Evolutionary conservation across 768 basidiomycete species (phyloP).

Genomic region (Amyloporia xantha): DNA sequence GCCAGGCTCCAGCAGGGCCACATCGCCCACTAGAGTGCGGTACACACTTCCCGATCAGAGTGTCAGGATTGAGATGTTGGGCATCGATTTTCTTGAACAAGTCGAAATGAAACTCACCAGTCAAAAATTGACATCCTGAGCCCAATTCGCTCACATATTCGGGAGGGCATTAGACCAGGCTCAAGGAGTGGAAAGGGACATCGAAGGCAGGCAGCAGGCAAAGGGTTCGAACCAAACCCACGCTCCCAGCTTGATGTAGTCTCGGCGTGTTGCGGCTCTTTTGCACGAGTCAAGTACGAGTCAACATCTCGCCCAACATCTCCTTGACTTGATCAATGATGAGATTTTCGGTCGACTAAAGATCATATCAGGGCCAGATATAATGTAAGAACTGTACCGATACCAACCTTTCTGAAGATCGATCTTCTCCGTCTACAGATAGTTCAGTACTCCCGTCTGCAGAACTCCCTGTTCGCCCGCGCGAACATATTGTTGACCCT

Average conservation of each 20-base stretch:
- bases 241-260: constrained; percentile 92
- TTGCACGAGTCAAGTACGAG: constrained; percentile 67
- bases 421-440: constrained; percentile 92
- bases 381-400: too few species aligned
- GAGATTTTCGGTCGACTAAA: constrained; percentile 80
- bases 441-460: constrained; percentile 91
- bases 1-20: constrained; percentile 78
- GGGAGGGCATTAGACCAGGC: constrained; percentile 97
- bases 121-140: background rate
- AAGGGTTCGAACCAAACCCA: constrained; percentile 91
- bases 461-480: constrained; percentile 93
- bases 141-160: constrained; percentile 65
- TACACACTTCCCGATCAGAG: constrained; percentile 91
- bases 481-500: constrained; percentile 99
- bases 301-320: constrained; percentile 90
- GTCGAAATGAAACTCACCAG: constrained; percentile 39
- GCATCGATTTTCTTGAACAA: constrained; percentile 97
- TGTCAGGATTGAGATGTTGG: constrained; percentile 86
- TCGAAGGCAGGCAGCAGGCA: constrained; percentile 96
- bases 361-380: background rate
- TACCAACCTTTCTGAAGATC: constrained; percentile 77
- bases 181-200: constrained; percentile 99
- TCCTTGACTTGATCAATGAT: constrained; percentile 92
- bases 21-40: constrained; percentile 88
- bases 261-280: constrained; percentile 71